phyloP scores from a whole-genome alignment of 306 rosid genomes.

The Sphenostylis stenocarpa region DNA sequence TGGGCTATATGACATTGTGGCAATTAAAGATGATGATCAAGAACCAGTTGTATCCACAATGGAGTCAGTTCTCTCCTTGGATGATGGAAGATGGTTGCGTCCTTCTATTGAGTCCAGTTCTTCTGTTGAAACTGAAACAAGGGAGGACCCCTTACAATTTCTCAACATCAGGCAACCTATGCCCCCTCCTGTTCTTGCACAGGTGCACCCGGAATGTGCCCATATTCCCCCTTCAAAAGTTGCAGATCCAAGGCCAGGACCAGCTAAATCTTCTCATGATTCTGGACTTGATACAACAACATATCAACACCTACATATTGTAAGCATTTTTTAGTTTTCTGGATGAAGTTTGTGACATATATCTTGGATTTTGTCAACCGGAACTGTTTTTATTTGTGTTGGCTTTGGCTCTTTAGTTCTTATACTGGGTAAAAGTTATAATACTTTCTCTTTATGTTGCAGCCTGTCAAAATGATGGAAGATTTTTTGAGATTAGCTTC shows the following conservation, averaged over 20 bases:
- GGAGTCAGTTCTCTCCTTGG: slow-evolving; percentile 89
- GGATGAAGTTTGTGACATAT: neutral
- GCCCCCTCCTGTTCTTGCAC: slow-evolving; percentile 96
- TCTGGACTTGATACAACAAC: slow-evolving; percentile 53
- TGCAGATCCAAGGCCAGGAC: slow-evolving; percentile 99
- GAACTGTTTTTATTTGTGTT: slow-evolving; percentile 29
- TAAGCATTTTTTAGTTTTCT: slow-evolving; percentile 46
- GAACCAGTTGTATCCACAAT: slow-evolving; percentile 58
- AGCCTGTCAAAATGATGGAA: slow-evolving; percentile 95
- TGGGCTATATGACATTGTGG: slow-evolving; percentile 69
- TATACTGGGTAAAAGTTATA: slow-evolving; percentile 18
- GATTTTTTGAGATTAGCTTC: slow-evolving; percentile 89
- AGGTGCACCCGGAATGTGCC: slow-evolving; percentile 53
- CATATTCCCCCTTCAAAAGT: slow-evolving; percentile 87
- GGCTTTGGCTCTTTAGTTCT: slow-evolving; percentile 14
- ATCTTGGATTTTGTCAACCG: slow-evolving; percentile 32
- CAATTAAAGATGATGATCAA: slow-evolving; percentile 57
- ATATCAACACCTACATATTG: slow-evolving; percentile 83
- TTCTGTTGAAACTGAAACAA: slow-evolving; percentile 48
- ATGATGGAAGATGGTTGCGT: slow-evolving; percentile 74
- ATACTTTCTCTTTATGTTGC: slow-evolving; percentile 33
- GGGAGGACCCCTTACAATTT: slow-evolving; percentile 63
- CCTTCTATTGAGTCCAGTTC: slow-evolving; percentile 57
- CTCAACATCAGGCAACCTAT: slow-evolving; percentile 76
- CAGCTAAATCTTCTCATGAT: slow-evolving; percentile 62